phyloP scores from a whole-genome alignment of 495 filamentous ascomycete genomes.

The Penicillium chermesinum region DNA sequence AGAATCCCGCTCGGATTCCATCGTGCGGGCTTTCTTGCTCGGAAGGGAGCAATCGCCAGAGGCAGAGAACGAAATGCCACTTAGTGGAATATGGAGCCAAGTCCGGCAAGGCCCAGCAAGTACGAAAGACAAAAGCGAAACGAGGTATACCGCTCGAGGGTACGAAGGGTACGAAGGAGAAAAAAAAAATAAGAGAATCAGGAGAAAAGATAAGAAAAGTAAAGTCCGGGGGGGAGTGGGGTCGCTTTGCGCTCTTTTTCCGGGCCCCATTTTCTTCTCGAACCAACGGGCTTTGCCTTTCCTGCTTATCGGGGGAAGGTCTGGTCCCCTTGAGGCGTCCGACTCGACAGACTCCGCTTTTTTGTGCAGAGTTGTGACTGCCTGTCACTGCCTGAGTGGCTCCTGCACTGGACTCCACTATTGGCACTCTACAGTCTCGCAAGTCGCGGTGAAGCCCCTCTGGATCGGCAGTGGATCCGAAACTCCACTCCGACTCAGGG shows the following conservation, averaged over 20 bases:
- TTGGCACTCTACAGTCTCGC: neutral
- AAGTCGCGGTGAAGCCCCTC: conserved; percentile 12
- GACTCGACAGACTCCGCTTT: no score
- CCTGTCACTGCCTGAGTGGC: neutral
- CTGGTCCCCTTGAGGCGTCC: no score
- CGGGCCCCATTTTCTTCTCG: neutral
- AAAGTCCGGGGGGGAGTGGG: neutral
- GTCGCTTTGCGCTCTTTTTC: neutral
- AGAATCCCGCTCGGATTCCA: neutral
- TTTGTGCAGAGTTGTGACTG: no score
- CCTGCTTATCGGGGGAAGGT: neutral
- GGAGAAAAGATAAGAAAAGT: neutral
- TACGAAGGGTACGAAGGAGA: neutral
- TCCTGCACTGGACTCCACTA: neutral
- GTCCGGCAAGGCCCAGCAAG: no score
- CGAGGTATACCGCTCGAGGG: no score
- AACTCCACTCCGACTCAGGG: conserved; percentile 19
- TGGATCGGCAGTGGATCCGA: conserved; percentile 25
- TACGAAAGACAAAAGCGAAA: no score
- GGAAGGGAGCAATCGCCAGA: no score
- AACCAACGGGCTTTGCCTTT: neutral
- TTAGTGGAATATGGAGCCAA: no score
- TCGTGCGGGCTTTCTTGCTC: no score
- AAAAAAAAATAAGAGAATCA: neutral
- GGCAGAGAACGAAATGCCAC: no score